phyloP scores from a whole-genome alignment of 2,329 filamentous ascomycete species.

The Venturia asperata region DNA sequence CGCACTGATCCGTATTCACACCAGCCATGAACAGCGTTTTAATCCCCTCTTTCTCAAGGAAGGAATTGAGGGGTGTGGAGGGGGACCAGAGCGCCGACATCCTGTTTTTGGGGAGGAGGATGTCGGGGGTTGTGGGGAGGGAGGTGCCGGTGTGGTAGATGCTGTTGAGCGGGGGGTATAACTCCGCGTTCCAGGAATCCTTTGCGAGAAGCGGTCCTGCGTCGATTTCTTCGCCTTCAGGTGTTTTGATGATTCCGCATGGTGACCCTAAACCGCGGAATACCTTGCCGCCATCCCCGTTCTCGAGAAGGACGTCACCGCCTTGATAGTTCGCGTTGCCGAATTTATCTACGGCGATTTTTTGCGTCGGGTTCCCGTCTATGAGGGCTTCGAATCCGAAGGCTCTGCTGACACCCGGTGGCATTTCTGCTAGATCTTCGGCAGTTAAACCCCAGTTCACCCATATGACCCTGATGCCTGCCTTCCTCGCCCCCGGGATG shows the following conservation, averaged over 20 bases:
- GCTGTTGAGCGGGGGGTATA: constrained; percentile 47
- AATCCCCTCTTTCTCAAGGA: constrained; percentile 36
- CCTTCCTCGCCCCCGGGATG: constrained; percentile 43
- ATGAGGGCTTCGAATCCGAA: constrained; percentile 38
- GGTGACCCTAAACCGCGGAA: constrained; percentile 30
- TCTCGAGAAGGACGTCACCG: no score
- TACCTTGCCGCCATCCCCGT: no score
- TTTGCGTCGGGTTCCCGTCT: constrained; percentile 22
- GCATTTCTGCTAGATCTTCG: constrained; percentile 44
- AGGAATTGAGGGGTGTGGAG: constrained; percentile 38
- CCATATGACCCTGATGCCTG: constrained; percentile 48
- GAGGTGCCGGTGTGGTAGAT: no score
- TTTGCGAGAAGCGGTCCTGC: constrained; percentile 44
- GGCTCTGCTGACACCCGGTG: constrained; percentile 42
- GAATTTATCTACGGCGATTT: background rate
- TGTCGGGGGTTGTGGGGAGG: constrained; percentile 36
- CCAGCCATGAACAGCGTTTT: constrained; percentile 50
- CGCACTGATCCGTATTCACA: constrained; percentile 57
- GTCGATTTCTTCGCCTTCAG: constrained; percentile 24
- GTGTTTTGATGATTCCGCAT: constrained; percentile 27
- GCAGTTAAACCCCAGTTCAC: constrained; percentile 53
- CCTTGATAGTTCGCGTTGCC: background rate
- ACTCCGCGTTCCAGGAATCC: constrained; percentile 50
- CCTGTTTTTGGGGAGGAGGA: constrained; percentile 50
- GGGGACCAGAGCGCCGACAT: constrained; percentile 51